A percentile compares a stretch with the other conserved stretches of the same genome.
Evolutionary conservation across 2,329 filamentous ascomycete species (phyloP).

Genomic region (Simplicillium aogashimaense): DNA sequence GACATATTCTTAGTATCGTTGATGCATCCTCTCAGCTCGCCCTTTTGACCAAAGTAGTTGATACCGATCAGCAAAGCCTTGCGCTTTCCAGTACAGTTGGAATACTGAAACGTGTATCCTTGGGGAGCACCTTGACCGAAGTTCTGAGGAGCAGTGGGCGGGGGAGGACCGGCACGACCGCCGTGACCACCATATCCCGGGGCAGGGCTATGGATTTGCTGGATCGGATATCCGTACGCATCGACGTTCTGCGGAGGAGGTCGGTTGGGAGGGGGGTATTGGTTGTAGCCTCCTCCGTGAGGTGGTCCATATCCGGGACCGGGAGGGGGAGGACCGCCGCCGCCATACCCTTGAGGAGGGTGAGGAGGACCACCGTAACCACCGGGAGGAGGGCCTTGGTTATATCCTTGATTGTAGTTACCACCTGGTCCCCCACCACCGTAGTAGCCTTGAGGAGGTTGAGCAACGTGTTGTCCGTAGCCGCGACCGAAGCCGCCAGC

Average conservation of each 20-base stretch:
- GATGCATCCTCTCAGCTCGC: conserved; percentile 67
- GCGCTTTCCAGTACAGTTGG: conserved; percentile 60
- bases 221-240: conserved; percentile 34
- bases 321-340: conserved; percentile 9
- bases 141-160: conserved; percentile 39
- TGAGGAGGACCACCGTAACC: conserved; percentile 11
- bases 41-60: conserved; percentile 68
- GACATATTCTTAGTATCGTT: conserved; percentile 75
- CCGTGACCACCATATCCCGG: conserved; percentile 10
- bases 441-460: conserved; percentile 11
- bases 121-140: conserved; percentile 60
- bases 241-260: conserved; percentile 33
- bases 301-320: conserved; percentile 7
- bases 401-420: conserved; percentile 14
- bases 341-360: conserved; percentile 11
- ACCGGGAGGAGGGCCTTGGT: conserved; percentile 13
- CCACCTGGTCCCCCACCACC: conserved; percentile 7
- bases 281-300: conserved; percentile 7
- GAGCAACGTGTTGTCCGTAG: conserved; percentile 11
- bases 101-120: conserved; percentile 67
- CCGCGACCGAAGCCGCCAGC: conserved; percentile 17
- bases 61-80: conserved; percentile 72
- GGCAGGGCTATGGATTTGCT: background rate
- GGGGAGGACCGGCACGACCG: conserved; percentile 26
- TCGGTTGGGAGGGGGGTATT: conserved; percentile 12